Conservation (phyloP, 2,329 filamentous ascomycete species). For the Cercospora janseana region DNA sequence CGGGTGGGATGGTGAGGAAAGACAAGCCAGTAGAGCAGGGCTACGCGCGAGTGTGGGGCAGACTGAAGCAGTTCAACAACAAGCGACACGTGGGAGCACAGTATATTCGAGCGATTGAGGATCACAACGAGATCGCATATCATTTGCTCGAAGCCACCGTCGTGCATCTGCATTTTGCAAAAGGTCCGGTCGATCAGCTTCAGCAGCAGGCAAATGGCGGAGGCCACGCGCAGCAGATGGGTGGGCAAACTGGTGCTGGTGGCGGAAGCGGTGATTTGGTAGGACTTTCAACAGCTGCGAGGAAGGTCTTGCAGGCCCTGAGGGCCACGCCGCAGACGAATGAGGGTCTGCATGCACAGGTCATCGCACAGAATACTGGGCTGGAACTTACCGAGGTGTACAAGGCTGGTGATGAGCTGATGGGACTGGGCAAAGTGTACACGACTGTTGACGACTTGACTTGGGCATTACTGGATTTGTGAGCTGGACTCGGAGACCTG, state of each 20-base stretch:
- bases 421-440: slow-evolving; percentile 73
- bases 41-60: slow-evolving; percentile 83
- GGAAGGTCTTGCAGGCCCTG: slow-evolving; percentile 69
- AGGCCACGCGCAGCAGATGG: slow-evolving; percentile 28
- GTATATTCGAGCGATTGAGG: slow-evolving; percentile 73
- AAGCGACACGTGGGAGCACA: slow-evolving; percentile 79
- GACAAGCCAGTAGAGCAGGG: slow-evolving; percentile 66
- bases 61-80: slow-evolving; percentile 78
- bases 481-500: slow-evolving; percentile 21
- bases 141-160: slow-evolving; percentile 88
- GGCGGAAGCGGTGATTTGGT: slow-evolving; percentile 37
- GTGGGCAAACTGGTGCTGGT: slow-evolving; percentile 27
- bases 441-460: slow-evolving; percentile 91
- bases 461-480: slow-evolving; percentile 78
- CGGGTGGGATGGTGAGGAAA: slow-evolving; percentile 41
- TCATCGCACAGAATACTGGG: slow-evolving; percentile 65
- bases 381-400: slow-evolving; percentile 69
- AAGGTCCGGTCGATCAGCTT: slow-evolving; percentile 58
- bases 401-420: slow-evolving; percentile 76
- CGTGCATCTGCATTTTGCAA: slow-evolving; percentile 79
- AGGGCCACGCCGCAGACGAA: slow-evolving; percentile 66
- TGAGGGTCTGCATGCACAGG: slow-evolving; percentile 79
- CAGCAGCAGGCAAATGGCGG: slow-evolving; percentile 35
- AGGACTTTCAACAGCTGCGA: slow-evolving; percentile 52
- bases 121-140: slow-evolving; percentile 91